Conservation (phyloP, 2,329 filamentous ascomycete species). For the Fusarium annulatum region DNA sequence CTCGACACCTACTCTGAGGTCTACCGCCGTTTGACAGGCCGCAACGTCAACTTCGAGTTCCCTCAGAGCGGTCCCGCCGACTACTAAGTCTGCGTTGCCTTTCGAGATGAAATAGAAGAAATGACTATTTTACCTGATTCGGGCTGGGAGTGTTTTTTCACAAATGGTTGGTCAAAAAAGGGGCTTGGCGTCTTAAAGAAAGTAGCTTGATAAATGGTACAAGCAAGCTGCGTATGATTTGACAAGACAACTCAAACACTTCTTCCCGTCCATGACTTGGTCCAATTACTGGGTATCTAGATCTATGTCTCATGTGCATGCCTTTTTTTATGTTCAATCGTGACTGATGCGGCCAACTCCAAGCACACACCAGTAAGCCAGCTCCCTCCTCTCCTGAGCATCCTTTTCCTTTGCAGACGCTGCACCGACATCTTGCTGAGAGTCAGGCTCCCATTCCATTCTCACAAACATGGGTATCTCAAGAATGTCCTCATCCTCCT, state of each 20-base stretch:
- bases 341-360: slow-evolving; percentile 83
- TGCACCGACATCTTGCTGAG: slow-evolving; percentile 71
- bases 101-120: slow-evolving; percentile 33
- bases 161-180: slow-evolving; percentile 53
- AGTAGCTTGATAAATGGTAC: slow-evolving; percentile 62
- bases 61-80: slow-evolving; percentile 83
- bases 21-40: slow-evolving; percentile 97
- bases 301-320: slow-evolving; percentile 39
- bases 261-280: slow-evolving; percentile 44
- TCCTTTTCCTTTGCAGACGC: slow-evolving; percentile 65
- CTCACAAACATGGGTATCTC: slow-evolving; percentile 96
- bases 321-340: slow-evolving; percentile 46
- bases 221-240: slow-evolving; percentile 59
- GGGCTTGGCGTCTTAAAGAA: slow-evolving; percentile 63
- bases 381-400: slow-evolving; percentile 81
- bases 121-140: slow-evolving; percentile 22
- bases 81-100: slow-evolving; percentile 71
- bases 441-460: slow-evolving; percentile 87
- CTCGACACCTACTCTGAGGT: slow-evolving; percentile 99
- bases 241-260: slow-evolving; percentile 49
- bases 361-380: slow-evolving; percentile 96
- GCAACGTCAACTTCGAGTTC: slow-evolving; percentile 98
- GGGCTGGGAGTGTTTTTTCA: slow-evolving; percentile 51
- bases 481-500: slow-evolving; percentile 72
- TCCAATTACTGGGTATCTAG: slow-evolving; percentile 56